Evolutionary conservation across 108 stramenopile species (phyloP).

Genomic region (Cylindrotheca closterium): DNA sequence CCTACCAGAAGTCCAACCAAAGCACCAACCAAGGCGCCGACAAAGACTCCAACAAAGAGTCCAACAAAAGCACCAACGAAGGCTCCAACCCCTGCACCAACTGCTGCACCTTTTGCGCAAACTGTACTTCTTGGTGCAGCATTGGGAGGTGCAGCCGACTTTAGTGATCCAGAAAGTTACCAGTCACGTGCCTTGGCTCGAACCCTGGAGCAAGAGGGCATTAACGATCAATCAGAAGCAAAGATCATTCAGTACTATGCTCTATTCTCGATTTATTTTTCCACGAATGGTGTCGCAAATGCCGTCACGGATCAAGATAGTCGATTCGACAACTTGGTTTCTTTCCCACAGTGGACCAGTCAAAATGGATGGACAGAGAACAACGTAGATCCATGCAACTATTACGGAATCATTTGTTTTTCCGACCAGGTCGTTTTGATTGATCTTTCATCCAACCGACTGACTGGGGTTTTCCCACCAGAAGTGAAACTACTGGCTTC

Average conservation of each 20-base stretch:
- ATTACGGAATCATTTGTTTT: slow-evolving; percentile 31
- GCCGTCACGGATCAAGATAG: slow-evolving; percentile 13
- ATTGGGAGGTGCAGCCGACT: slow-evolving; percentile 21
- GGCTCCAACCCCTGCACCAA: slow-evolving; percentile 6
- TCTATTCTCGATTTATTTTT: slow-evolving; percentile 21
- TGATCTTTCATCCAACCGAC: slow-evolving; percentile 22
- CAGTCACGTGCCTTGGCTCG: slow-evolving; percentile 30
- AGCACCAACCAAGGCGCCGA: not conserved
- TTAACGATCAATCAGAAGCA: slow-evolving; percentile 1
- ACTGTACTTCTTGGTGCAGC: not conserved
- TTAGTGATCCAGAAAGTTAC: slow-evolving; percentile 26
- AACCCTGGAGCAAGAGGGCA: slow-evolving; percentile 15
- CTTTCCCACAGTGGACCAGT: slow-evolving; percentile 22
- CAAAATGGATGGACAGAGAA: slow-evolving; percentile 11
- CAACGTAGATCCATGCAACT: slow-evolving; percentile 28
- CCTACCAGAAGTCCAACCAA: slow-evolving; percentile 11
- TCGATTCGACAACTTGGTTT: slow-evolving; percentile 10
- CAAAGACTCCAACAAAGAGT: not conserved
- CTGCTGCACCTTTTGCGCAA: slow-evolving; percentile 14
- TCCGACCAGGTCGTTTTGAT: slow-evolving; percentile 22
- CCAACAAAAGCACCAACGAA: slow-evolving; percentile 17
- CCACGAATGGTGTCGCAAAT: slow-evolving; percentile 22
- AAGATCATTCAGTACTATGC: slow-evolving; percentile 35
- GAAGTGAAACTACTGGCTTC: slow-evolving; percentile 29
- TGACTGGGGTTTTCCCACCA: slow-evolving; percentile 36